Conservation (phyloP, 345 rosid genomes). For the Corymbia maculata region DNA sequence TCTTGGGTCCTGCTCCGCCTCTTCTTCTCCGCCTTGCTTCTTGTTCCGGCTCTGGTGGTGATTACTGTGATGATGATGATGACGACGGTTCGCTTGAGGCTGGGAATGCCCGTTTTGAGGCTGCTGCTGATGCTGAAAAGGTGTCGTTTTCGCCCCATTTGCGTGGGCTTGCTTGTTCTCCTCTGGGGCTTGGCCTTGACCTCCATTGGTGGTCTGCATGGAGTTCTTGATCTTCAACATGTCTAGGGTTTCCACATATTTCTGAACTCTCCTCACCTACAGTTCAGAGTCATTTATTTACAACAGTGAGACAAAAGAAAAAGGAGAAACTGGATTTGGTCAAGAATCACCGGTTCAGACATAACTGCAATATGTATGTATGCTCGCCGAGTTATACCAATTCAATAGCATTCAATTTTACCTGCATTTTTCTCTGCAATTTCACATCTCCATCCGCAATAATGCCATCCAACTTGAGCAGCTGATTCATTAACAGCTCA, state of each 20-base stretch:
- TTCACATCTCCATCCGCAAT: slow-evolving; percentile 83
- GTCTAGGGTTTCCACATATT: slow-evolving; percentile 84
- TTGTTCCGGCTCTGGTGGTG: slow-evolving; percentile 13
- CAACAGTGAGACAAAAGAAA: not conserved
- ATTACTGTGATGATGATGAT: slow-evolving; percentile 23
- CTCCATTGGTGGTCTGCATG: slow-evolving; percentile 27
- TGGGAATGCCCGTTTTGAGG: slow-evolving; percentile 25
- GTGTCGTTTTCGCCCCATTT: slow-evolving; percentile 24
- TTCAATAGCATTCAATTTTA: slow-evolving; percentile 4
- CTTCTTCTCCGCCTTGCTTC: slow-evolving; percentile 5
- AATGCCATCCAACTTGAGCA: slow-evolving; percentile 84
- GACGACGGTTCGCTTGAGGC: slow-evolving; percentile 11
- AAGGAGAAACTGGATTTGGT: not conserved
- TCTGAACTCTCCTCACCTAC: slow-evolving; percentile 91
- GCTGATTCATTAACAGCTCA: slow-evolving; percentile 88
- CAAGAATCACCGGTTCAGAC: not conserved
- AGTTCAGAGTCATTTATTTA: not conserved
- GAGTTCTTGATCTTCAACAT: slow-evolving; percentile 80
- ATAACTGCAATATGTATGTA: not conserved
- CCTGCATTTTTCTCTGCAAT: slow-evolving; percentile 97
- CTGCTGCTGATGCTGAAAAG: slow-evolving; percentile 28
- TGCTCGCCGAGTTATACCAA: not conserved
- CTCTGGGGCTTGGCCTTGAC: slow-evolving; percentile 2
- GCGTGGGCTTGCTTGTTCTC: slow-evolving; percentile 26
- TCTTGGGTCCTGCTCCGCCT: not conserved